phyloP scores from a whole-genome alignment of 225 moss, liverwort and hornwort species.

The Pleurozium schreberi region DNA sequence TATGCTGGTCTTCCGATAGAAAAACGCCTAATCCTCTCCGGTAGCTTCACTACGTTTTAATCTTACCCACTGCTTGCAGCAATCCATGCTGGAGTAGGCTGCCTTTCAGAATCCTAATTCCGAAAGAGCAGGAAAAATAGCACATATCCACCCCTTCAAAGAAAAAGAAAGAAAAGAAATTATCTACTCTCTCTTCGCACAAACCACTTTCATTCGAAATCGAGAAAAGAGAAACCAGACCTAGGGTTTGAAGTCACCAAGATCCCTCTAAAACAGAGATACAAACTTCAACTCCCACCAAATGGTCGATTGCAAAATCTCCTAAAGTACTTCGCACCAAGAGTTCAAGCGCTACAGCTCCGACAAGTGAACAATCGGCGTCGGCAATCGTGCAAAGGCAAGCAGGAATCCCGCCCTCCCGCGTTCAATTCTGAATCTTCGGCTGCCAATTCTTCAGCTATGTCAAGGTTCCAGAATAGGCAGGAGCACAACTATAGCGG shows the following conservation, averaged over 20 bases:
- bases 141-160: not conserved
- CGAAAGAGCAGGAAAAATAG: slow-evolving; percentile 1
- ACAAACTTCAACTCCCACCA: not conserved
- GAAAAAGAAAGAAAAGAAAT: no score
- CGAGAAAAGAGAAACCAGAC: not conserved
- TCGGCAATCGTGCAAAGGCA: not conserved
- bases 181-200: not conserved
- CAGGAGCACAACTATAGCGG: not conserved
- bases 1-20: not conserved
- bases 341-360: not conserved
- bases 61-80: slow-evolving; percentile 4
- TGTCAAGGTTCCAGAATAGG: not conserved
- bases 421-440: not conserved
- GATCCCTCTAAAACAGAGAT: not conserved
- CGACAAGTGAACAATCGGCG: not conserved
- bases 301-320: not conserved
- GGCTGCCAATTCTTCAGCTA: not conserved
- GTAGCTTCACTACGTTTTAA: not conserved
- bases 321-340: not conserved
- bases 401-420: not conserved
- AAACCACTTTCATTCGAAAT: not conserved
- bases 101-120: not conserved
- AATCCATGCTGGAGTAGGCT: not conserved
- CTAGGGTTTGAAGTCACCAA: not conserved
- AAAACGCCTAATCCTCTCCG: not conserved